phyloP scores from a whole-genome alignment of 2,329 filamentous ascomycete genomes.

The Fusarium penzigii region DNA sequence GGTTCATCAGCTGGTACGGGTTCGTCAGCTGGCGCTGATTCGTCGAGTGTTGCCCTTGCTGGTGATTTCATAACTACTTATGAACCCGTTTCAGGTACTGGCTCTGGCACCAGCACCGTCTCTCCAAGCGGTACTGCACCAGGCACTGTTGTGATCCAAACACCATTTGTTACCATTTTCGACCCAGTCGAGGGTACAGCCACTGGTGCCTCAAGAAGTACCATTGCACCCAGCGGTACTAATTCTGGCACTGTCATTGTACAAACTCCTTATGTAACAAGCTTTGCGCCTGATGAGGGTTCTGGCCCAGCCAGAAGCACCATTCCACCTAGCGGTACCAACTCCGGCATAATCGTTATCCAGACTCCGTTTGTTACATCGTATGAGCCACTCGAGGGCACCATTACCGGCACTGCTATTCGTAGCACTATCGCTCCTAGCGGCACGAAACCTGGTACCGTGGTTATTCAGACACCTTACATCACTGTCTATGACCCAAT shows the following conservation, averaged over 20 bases:
- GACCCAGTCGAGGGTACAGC: neutral
- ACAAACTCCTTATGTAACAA: no score
- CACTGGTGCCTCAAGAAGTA: neutral
- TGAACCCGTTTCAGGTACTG: neutral
- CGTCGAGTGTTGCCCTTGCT: neutral
- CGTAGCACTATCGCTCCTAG: no score
- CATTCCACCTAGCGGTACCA: no score
- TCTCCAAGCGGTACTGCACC: neutral
- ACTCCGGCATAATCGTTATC: constrained; percentile 9
- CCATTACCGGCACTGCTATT: neutral
- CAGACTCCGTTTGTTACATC: constrained; percentile 2
- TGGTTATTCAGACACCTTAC: neutral
- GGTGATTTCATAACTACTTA: neutral
- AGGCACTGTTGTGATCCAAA: constrained; percentile 4
- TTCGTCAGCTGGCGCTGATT: neutral
- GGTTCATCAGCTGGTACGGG: neutral
- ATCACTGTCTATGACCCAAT: no score
- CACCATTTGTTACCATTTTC: neutral
- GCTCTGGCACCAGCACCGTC: neutral
- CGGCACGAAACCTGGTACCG: neutral
- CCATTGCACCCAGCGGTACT: no score
- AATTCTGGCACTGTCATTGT: no score
- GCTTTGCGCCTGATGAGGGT: no score
- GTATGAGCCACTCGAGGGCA: neutral
- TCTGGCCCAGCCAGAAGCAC: no score